A percentile compares a stretch with the other conserved stretches of the same genome.
Conservation (phyloP, 108 stramenopile species). For the Seminavis robusta region DNA sequence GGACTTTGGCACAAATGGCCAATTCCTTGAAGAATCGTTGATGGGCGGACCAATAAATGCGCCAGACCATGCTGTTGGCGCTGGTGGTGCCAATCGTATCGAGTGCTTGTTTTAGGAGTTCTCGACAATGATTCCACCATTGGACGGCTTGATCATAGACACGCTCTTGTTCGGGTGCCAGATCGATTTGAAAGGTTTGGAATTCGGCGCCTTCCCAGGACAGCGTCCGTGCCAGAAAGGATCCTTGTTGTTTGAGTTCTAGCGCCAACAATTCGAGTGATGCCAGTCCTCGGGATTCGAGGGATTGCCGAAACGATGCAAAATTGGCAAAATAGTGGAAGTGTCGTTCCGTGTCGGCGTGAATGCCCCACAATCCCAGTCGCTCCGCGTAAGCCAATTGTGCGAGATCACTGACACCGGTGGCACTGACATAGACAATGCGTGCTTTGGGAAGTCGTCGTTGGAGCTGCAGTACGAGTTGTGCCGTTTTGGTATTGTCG, state of each 20-base stretch:
- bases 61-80: conserved; percentile 34
- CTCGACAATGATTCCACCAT: conserved; percentile 54
- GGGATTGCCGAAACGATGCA: conserved; percentile 39
- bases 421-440: conserved; percentile 79
- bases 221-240: conserved; percentile 73
- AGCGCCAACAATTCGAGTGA: conserved; percentile 83
- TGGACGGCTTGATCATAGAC: conserved; percentile 54
- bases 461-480: conserved; percentile 64
- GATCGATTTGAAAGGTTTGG: conserved; percentile 41
- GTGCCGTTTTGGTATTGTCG: conserved; percentile 55
- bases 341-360: too few relatives aligned
- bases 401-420: conserved; percentile 71
- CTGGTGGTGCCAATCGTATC: conserved; percentile 27
- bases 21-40: conserved; percentile 82
- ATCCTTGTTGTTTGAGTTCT: conserved; percentile 73
- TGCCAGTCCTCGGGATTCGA: conserved; percentile 70
- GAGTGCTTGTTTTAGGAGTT: conserved; percentile 29
- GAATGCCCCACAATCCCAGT: conserved; percentile 70
- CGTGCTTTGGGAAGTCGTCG: conserved; percentile 68
- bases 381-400: conserved; percentile 81
- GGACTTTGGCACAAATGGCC: conserved; percentile 72
- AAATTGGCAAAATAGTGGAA: conserved; percentile 42
- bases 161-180: conserved; percentile 31
- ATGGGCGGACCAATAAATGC: conserved; percentile 68
- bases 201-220: conserved; percentile 79